Conservation (phyloP, 2,329 filamentous ascomycete species). For the Fusarium piperis region DNA sequence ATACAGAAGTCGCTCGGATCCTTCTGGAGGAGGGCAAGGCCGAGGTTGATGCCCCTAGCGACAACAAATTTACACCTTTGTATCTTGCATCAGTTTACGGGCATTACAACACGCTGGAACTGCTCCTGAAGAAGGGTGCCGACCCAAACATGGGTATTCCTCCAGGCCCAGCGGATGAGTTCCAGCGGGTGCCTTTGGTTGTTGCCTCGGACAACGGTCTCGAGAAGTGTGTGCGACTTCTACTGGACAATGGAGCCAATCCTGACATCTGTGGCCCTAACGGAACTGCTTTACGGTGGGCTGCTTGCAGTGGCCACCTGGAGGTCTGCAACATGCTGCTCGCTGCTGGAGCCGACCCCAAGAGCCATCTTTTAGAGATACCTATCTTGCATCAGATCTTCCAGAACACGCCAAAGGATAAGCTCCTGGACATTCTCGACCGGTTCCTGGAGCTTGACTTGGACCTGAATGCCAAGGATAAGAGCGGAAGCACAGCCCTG, state of each 20-base stretch:
- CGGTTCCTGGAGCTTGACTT: background rate
- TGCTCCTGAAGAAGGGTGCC: background rate
- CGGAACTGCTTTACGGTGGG: background rate
- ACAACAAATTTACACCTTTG: background rate
- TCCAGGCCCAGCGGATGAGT: accelerated
- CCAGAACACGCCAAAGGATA: accelerated
- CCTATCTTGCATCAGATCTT: background rate
- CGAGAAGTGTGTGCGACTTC: background rate
- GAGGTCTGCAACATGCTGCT: background rate
- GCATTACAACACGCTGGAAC: background rate
- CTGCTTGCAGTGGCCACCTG: background rate
- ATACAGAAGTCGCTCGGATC: background rate
- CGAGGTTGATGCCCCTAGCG: background rate
- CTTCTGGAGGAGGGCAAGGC: background rate
- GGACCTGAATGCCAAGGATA: background rate
- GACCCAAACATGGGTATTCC: slow-evolving; percentile 3
- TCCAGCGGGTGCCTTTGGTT: background rate
- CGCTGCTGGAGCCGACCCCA: background rate
- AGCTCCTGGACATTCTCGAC: background rate
- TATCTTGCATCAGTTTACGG: background rate
- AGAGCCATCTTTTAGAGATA: background rate
- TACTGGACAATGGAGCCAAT: background rate
- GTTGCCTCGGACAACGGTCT: background rate
- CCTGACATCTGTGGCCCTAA: background rate
- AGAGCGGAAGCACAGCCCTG: background rate